Conservation (phyloP, 345 rosid species). For the Cardamine resedifolia region DNA sequence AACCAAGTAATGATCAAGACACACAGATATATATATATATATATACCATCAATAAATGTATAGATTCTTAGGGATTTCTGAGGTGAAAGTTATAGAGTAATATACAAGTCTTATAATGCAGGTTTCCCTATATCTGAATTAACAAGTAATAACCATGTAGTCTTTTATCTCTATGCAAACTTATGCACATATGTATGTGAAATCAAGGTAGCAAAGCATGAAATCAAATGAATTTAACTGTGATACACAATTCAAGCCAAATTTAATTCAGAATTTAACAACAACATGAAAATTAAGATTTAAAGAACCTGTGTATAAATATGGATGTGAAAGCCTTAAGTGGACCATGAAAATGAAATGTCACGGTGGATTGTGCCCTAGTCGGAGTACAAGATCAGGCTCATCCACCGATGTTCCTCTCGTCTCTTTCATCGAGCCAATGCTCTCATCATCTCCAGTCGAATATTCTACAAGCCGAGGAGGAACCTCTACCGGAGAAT, state of each 20-base stretch:
- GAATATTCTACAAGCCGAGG: constrained; percentile 22
- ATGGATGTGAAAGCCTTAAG: constrained; percentile 11
- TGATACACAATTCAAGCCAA: constrained; percentile 24
- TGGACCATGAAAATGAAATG: constrained; percentile 27
- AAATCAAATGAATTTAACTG: constrained; percentile 23
- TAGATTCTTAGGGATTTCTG: neutral
- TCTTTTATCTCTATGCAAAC: constrained; percentile 1
- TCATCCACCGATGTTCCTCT: constrained; percentile 53
- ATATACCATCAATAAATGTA: neutral
- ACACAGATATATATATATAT: neutral
- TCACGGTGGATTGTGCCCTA: constrained; percentile 54
- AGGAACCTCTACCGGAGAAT: constrained; percentile 34
- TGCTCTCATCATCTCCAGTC: constrained; percentile 31
- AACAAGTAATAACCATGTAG: neutral
- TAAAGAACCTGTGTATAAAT: constrained; percentile 29
- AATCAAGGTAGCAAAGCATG: constrained; percentile 18
- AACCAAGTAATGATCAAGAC: constrained; percentile 1
- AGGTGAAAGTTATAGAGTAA: neutral
- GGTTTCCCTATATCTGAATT: neutral
- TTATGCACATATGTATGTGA: neutral
- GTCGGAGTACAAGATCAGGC: constrained; percentile 87
- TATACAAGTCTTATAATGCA: neutral
- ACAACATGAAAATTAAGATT: constrained; percentile 15
- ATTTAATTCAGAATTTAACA: constrained; percentile 20
- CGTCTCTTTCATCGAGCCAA: constrained; percentile 28